Evolutionary conservation across 2,329 filamentous ascomycete species (phyloP).

Genomic region (Didymella sp.): DNA sequence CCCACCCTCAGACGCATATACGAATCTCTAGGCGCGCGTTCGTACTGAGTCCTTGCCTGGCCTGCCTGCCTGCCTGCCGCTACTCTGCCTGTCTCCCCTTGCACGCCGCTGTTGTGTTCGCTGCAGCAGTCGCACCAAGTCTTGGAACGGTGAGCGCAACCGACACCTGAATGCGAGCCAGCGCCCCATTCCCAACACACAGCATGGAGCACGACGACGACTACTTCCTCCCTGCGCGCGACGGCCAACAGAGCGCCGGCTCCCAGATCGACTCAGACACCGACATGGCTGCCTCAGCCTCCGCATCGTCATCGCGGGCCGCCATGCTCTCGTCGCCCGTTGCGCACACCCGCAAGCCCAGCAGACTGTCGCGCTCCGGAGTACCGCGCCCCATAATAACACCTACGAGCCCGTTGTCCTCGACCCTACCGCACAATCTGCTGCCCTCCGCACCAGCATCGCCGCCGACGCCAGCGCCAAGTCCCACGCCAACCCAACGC

Average conservation of each 20-base stretch:
- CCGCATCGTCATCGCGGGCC: slow-evolving; percentile 43
- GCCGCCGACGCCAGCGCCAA: slow-evolving; percentile 71
- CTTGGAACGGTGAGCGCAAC: slow-evolving; percentile 12
- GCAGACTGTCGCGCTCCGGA: slow-evolving; percentile 51
- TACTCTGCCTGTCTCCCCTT: slow-evolving; percentile 10
- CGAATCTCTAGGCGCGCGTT: background rate
- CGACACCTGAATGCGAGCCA: slow-evolving; percentile 3
- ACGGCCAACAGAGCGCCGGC: slow-evolving; percentile 28
- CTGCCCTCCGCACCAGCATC: slow-evolving; percentile 70
- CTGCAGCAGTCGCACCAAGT: slow-evolving; percentile 12
- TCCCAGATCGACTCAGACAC: slow-evolving; percentile 44
- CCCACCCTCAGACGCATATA: slow-evolving; percentile 6
- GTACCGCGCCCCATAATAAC: slow-evolving; percentile 57
- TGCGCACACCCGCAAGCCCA: slow-evolving; percentile 47
- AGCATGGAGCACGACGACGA: slow-evolving; percentile 46
- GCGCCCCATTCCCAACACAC: slow-evolving; percentile 11
- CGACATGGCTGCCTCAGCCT: slow-evolving; percentile 46
- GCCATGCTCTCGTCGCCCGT: slow-evolving; percentile 48
- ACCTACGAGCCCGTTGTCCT: slow-evolving; percentile 57
- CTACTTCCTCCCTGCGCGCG: slow-evolving; percentile 39
- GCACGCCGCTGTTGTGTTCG: slow-evolving; percentile 11
- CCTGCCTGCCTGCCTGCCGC: slow-evolving; percentile 1
- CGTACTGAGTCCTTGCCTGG: slow-evolving; percentile 16
- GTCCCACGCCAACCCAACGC: slow-evolving; percentile 68
- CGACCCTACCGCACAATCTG: slow-evolving; percentile 65